Conservation (phyloP, 495 filamentous ascomycete species). For the Cercophora samala region DNA sequence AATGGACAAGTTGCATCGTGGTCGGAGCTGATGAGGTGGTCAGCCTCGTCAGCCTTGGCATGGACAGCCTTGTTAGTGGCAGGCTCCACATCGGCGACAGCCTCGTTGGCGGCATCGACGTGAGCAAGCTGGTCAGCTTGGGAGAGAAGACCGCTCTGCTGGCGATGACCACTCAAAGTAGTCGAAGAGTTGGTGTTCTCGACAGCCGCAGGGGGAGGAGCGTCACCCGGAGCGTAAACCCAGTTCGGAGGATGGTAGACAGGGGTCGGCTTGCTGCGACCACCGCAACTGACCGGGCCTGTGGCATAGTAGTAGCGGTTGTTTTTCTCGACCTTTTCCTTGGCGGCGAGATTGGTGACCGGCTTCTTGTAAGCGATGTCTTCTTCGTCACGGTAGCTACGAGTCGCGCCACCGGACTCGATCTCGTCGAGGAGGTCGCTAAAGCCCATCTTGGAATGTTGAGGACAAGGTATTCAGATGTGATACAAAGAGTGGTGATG, state of each 20-base stretch:
- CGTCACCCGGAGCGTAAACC: not conserved
- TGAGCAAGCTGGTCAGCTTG: too few relatives aligned
- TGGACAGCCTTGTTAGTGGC: not conserved
- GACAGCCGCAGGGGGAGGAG: too few relatives aligned
- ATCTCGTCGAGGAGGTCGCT: not conserved
- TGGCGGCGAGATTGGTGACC: not conserved
- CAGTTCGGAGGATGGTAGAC: not conserved
- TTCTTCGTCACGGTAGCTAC: not conserved
- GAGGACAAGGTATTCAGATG: not conserved
- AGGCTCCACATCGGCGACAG: not conserved
- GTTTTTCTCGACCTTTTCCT: not conserved
- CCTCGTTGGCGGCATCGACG: not conserved
- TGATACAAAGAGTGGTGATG: too few relatives aligned
- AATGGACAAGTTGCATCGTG: not conserved
- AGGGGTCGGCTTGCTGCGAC: not conserved
- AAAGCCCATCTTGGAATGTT: not conserved
- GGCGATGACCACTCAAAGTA: too few relatives aligned
- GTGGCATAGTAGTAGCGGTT: not conserved
- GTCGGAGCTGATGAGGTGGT: not conserved
- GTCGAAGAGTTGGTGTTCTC: too few relatives aligned
- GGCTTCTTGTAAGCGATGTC: not conserved
- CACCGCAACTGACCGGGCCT: not conserved
- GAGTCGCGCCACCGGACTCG: not conserved
- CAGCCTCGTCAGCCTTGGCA: not conserved
- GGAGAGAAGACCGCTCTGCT: too few relatives aligned